Percentiles rank a stretch among this genome's conserved stretches.
Evolutionary conservation across 1,139 yeast species (phyloP).

Genomic region (Pichia sp.): DNA sequence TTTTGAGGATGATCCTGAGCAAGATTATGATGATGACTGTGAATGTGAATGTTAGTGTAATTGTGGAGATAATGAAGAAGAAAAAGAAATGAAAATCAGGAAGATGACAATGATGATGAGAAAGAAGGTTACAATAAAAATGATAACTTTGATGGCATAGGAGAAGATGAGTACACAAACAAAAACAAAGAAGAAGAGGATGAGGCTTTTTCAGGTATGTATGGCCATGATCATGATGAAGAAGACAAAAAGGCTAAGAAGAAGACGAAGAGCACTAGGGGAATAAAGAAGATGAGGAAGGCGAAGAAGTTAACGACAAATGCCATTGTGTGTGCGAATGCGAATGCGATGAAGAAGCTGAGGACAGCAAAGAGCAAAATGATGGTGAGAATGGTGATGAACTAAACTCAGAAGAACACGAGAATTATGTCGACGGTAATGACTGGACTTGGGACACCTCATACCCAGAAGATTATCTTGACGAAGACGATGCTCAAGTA

Average conservation of each 20-base stretch:
- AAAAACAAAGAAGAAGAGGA: slow-evolving; percentile 1
- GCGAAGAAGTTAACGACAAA: slow-evolving; percentile 3
- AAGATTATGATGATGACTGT: slow-evolving; percentile 5
- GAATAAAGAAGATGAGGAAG: neutral
- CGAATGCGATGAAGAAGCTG: neutral
- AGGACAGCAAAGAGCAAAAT: too few species aligned
- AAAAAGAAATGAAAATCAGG: neutral
- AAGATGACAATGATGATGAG: slow-evolving; percentile 8
- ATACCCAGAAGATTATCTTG: neutral
- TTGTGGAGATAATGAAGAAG: slow-evolving; percentile 2
- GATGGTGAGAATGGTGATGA: neutral
- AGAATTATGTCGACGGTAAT: neutral
- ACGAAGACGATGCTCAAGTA: slow-evolving; percentile 2
- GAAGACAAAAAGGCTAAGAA: slow-evolving; percentile 3
- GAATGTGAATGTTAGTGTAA: slow-evolving; percentile 4
- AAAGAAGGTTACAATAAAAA: slow-evolving; percentile 2
- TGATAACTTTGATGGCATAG: slow-evolving; percentile 1
- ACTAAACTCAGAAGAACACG: neutral
- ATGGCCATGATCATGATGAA: neutral
- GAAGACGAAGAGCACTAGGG: slow-evolving; percentile 1
- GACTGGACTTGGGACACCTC: slow-evolving; percentile 1
- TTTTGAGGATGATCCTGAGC: neutral
- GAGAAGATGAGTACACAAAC: neutral
- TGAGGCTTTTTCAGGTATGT: neutral
- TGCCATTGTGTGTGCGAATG: neutral